Percentiles rank a stretch among this genome's conserved stretches.
Evolutionary conservation across 2,329 filamentous ascomycete genomes (phyloP).

Genomic region (Apiospora phragmitis): DNA sequence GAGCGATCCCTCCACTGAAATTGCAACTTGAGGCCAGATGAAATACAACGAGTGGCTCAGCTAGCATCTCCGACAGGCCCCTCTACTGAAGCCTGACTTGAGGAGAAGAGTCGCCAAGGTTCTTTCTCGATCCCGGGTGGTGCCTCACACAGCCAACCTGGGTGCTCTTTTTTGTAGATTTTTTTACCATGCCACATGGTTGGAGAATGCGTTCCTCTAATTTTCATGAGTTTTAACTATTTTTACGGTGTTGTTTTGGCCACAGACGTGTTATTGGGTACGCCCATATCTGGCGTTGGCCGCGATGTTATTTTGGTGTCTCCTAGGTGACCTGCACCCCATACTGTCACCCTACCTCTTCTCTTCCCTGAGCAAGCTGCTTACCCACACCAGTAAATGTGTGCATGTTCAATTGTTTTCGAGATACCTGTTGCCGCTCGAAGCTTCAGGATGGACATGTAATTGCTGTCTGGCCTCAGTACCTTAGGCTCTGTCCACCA

Average conservation of each 20-base stretch:
- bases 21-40: not conserved
- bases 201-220: not conserved
- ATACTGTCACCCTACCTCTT: not conserved
- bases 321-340: not conserved
- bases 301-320: not conserved
- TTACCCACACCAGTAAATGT: not conserved
- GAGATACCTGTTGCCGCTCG: not conserved
- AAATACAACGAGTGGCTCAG: slow-evolving; percentile 5
- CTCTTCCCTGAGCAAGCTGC: not conserved
- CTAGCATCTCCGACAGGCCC: not conserved
- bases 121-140: slow-evolving; percentile 1
- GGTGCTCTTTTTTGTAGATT: not conserved
- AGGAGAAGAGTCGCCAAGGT: not conserved
- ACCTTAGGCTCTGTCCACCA: not conserved
- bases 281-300: not conserved
- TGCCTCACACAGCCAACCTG: not conserved
- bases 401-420: not conserved
- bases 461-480: not conserved
- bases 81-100: not conserved
- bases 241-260: not conserved
- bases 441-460: not conserved
- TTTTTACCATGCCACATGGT: not conserved
- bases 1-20: slow-evolving; percentile 1
- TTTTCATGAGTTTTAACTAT: not conserved
- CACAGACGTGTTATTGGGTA: not conserved